phyloP scores from a whole-genome alignment of 768 basidiomycete species.

The Suillus occidentalis region DNA sequence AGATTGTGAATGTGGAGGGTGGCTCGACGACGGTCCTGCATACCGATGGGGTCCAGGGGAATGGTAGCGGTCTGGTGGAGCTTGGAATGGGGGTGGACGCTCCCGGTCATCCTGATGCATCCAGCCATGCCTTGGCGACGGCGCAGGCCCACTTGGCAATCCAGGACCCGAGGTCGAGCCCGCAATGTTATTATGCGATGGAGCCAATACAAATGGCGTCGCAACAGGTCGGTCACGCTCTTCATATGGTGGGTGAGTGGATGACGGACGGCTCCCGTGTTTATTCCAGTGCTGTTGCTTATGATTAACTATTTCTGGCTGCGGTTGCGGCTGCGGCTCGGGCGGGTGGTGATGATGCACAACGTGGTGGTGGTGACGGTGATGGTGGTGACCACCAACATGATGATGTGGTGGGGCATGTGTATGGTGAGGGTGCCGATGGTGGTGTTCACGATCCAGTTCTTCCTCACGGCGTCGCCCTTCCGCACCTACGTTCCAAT shows the following conservation, averaged over 20 bases:
- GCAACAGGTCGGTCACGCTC: constrained; percentile 54
- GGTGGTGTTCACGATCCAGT: constrained; percentile 35
- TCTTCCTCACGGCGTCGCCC: constrained; percentile 38
- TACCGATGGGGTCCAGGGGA: constrained; percentile 25
- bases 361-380: constrained; percentile 45
- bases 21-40: constrained; percentile 4
- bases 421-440: constrained; percentile 30
- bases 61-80: constrained; percentile 29
- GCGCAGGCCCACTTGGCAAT: constrained; percentile 20
- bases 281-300: constrained; percentile 29
- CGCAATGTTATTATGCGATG: constrained; percentile 40
- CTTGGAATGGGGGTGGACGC: constrained; percentile 29
- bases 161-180: constrained; percentile 18
- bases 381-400: constrained; percentile 40
- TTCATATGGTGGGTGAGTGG: constrained; percentile 42
- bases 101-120: constrained; percentile 26
- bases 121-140: constrained; percentile 47
- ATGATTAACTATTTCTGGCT: constrained; percentile 25
- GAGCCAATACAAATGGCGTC: constrained; percentile 53
- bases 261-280: constrained; percentile 38
- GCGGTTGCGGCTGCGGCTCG: constrained; percentile 21
- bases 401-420: constrained; percentile 29
- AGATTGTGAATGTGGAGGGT: constrained; percentile 6
- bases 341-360: constrained; percentile 53
- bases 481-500: constrained; percentile 34